Percentiles rank a stretch among this genome's conserved stretches.
Conservation (phyloP, 2,329 filamentous ascomycete genomes). For the Periconia digitata region DNA sequence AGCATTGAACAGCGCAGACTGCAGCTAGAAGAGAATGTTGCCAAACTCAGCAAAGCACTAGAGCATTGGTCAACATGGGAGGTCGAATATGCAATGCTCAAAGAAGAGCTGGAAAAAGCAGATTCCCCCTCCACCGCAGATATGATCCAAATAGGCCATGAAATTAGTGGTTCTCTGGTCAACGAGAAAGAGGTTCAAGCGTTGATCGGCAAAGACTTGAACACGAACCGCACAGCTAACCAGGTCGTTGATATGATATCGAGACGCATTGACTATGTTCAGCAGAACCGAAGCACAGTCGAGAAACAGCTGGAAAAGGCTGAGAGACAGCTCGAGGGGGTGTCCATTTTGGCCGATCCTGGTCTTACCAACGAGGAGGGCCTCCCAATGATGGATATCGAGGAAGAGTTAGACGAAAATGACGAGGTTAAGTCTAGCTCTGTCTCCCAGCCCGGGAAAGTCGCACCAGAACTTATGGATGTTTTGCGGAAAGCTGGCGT, state of each 20-base stretch:
- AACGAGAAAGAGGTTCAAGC: conserved; percentile 61
- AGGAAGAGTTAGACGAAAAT: conserved; percentile 88
- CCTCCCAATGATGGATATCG: conserved; percentile 83
- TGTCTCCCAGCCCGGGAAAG: conserved; percentile 61
- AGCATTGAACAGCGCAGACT: conserved; percentile 74
- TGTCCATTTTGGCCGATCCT: conserved; percentile 58
- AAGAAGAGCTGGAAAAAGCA: conserved; percentile 69
- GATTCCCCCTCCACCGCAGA: conserved; percentile 25
- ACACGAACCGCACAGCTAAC: conserved; percentile 53
- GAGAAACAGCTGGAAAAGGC: conserved; percentile 70
- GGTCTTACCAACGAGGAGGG: conserved; percentile 67
- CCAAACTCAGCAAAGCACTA: conserved; percentile 72
- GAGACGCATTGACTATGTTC: conserved; percentile 85
- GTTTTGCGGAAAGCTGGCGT: conserved; percentile 74
- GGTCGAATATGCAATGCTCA: conserved; percentile 85
- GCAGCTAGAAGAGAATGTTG: conserved; percentile 74
- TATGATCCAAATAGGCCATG: conserved; percentile 52
- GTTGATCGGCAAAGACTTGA: conserved; percentile 52
- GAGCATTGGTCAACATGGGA: conserved; percentile 91
- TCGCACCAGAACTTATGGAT: conserved; percentile 68
- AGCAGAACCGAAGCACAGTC: conserved; percentile 74
- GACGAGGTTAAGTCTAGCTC: conserved; percentile 72
- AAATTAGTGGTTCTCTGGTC: conserved; percentile 66
- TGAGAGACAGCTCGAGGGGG: conserved; percentile 68
- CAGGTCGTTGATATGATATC: conserved; percentile 70